Evolutionary conservation across 2,329 filamentous ascomycete genomes (phyloP), one percentile per base, ranked within the genome.

Genomic region (Rhynchosporium secalis): DNA sequence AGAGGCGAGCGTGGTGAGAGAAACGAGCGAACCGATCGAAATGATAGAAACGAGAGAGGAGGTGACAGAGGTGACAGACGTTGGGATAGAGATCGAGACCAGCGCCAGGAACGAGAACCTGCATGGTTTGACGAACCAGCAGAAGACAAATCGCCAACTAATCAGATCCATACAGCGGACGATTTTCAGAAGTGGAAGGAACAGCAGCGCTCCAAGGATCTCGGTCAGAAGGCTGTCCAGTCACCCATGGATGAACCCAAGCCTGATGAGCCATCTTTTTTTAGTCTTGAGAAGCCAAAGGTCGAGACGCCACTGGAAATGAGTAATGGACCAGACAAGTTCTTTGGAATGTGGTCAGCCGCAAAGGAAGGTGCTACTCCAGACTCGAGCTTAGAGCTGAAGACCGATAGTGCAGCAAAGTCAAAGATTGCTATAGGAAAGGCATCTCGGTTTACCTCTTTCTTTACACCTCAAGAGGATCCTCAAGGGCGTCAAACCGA

Each of bases 141-240:
- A 28, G 87, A 89, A 62, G 88, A 91, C 57, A 86, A 88, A 70
- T 79, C 83, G 41, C 85, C 89, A 70, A 84, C 82, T 4, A 90
- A 91, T 70, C 85, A 89, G 70, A 84, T 82, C 4, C 89, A 91
- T 70, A 96, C 92, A 0, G 88, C 91, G 71, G 92, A 96, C 72
- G 93, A 97, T 68, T 96, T 97, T 75, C 89, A 96, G 77, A 91
- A 91, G 69, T 97, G 94, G 86, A 96, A 96, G 82, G 91, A 96
- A 70, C 84, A 83, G 66, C 96, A 96, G 92, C 64, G 68, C 63
- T 69, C 65, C 48, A 72, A 71, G 58, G 57, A 52, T 9, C 10
- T 54, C 9, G 51, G 48, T 2, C 69, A 72, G 47, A 73, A 69
- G 46, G 60, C 67, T 60, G 59, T 55, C 40, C 72, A 71, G 56